Evolutionary conservation across 1,284 basidiomycete species (phyloP).

Genomic region (Leccinum cinnamomeum): DNA sequence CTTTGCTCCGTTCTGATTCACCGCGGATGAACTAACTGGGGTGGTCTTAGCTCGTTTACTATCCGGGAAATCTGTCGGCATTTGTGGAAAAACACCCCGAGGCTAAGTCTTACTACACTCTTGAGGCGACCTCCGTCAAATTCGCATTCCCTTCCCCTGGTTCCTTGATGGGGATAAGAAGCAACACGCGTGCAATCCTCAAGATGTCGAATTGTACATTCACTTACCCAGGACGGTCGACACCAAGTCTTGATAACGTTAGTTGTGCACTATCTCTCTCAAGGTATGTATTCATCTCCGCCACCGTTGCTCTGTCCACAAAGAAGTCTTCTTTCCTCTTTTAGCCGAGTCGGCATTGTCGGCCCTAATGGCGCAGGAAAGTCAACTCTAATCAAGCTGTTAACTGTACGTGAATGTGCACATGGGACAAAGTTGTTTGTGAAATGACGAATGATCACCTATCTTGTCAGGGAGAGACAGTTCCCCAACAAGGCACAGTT

Average conservation of each 20-base stretch:
- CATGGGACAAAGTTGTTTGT: conserved; percentile 8
- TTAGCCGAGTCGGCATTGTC: conserved; percentile 82
- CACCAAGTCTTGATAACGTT: conserved; percentile 85
- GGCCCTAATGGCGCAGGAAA: conserved; percentile 95
- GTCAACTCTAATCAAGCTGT: conserved; percentile 95
- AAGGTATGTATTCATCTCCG: conserved; percentile 51
- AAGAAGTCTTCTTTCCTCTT: conserved; percentile 26
- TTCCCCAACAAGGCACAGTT: conserved; percentile 90
- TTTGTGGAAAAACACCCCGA: conserved; percentile 94
- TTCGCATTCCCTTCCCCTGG: conserved; percentile 97
- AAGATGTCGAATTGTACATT: conserved; percentile 93
- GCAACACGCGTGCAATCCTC: conserved; percentile 94
- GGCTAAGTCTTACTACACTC: conserved; percentile 96
- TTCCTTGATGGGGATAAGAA: conserved; percentile 95
- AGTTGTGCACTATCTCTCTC: conserved; percentile 93
- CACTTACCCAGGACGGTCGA: conserved; percentile 87
- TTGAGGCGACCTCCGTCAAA: conserved; percentile 93
- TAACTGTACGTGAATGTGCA: conserved; percentile 61
- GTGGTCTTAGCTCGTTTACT: conserved; percentile 78
- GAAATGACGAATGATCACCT: conserved; percentile 12
- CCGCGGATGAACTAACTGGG: conserved; percentile 22
- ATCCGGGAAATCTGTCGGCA: conserved; percentile 89
- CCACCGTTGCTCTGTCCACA: conserved; percentile 20
- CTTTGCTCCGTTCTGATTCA: conserved; percentile 14
- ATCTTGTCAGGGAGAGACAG: conserved; percentile 77